Percentiles rank a stretch among this genome's conserved stretches.
Evolutionary conservation across 805 yeast species (phyloP).

Genomic region (Metschnikowia vanudenii): DNA sequence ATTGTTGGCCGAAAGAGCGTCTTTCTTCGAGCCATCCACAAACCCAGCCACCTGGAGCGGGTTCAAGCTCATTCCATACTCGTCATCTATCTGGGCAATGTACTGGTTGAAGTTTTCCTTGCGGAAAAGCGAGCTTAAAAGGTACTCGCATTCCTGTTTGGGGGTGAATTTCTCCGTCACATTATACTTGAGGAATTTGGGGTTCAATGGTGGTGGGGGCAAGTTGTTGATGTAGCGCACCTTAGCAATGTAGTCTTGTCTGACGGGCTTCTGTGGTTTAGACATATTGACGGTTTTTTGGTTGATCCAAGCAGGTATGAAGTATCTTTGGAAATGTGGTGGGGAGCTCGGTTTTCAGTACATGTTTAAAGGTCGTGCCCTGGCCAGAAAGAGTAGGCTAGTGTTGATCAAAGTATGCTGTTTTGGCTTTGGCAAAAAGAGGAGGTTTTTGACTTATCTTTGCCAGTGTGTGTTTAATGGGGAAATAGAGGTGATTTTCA

Average conservation of each 20-base stretch:
- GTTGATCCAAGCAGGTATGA: too few relatives aligned
- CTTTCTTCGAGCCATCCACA: conserved; percentile 58
- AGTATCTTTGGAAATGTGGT: too few relatives aligned
- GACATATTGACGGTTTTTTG: conserved; percentile 21
- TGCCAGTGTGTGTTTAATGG: too few relatives aligned
- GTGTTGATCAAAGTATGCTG: too few relatives aligned
- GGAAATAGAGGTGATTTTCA: too few relatives aligned
- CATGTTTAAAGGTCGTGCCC: too few relatives aligned
- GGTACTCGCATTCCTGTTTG: conserved; percentile 42
- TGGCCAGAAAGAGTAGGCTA: too few relatives aligned
- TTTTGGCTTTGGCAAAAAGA: too few relatives aligned
- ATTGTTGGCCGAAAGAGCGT: conserved; percentile 35
- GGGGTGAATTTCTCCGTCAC: conserved; percentile 36
- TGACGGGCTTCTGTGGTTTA: conserved; percentile 37
- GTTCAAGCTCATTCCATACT: conserved; percentile 77
- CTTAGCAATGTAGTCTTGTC: conserved; percentile 78
- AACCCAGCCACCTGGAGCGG: conserved; percentile 63
- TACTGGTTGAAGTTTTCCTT: conserved; percentile 68
- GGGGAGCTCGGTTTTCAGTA: too few relatives aligned
- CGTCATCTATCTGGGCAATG: conserved; percentile 54
- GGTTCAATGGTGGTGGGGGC: conserved; percentile 93
- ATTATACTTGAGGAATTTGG: conserved; percentile 67
- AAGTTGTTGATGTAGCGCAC: conserved; percentile 80
- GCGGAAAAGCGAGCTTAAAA: conserved; percentile 70
- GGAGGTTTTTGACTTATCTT: too few relatives aligned